Evolutionary conservation across 306 rosid species (phyloP).

Genomic region (Begonia peltatifolia): DNA sequence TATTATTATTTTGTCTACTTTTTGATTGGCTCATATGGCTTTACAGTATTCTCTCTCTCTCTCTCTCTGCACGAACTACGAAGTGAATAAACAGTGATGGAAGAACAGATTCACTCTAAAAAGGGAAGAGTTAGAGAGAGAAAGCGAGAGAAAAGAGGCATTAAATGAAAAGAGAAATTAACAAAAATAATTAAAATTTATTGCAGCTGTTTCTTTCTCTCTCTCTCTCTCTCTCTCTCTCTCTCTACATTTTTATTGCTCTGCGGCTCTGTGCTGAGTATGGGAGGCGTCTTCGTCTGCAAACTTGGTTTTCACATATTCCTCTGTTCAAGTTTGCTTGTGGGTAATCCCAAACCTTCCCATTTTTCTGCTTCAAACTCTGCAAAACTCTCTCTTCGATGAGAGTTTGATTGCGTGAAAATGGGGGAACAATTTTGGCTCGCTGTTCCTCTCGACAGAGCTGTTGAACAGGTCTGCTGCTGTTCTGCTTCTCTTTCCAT

Average conservation of each 20-base stretch:
- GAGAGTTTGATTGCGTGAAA: slow-evolving; percentile 22
- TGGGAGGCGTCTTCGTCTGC: slow-evolving; percentile 11
- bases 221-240: slow-evolving; percentile 3
- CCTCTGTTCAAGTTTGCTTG: slow-evolving; percentile 20
- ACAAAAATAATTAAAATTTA: neutral
- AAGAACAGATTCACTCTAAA: slow-evolving; percentile 25
- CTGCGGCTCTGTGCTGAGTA: slow-evolving; percentile 1
- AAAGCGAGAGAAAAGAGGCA: slow-evolving; percentile 1
- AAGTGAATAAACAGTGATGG: slow-evolving; percentile 26
- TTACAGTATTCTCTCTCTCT: neutral
- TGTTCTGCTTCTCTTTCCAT: neutral
- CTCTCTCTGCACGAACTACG: slow-evolving; percentile 26
- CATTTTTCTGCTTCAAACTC: slow-evolving; percentile 11
- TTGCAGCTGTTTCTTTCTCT: slow-evolving; percentile 11
- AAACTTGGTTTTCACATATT: slow-evolving; percentile 23
- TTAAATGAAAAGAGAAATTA: neutral
- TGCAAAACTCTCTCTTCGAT: slow-evolving; percentile 22
- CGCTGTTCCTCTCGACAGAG: slow-evolving; percentile 52
- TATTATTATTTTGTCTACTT: neutral
- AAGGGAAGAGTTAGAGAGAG: neutral
- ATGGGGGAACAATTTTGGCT: slow-evolving; percentile 47
- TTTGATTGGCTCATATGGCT: neutral
- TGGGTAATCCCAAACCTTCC: slow-evolving; percentile 15
- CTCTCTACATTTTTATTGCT: slow-evolving; percentile 4
- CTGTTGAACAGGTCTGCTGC: slow-evolving; percentile 52